These are phyloP conservation scores for Globisporangium cystogenes DNA, from an alignment of 352 stramenopile species.

Conservation along the genomic window DNA sequence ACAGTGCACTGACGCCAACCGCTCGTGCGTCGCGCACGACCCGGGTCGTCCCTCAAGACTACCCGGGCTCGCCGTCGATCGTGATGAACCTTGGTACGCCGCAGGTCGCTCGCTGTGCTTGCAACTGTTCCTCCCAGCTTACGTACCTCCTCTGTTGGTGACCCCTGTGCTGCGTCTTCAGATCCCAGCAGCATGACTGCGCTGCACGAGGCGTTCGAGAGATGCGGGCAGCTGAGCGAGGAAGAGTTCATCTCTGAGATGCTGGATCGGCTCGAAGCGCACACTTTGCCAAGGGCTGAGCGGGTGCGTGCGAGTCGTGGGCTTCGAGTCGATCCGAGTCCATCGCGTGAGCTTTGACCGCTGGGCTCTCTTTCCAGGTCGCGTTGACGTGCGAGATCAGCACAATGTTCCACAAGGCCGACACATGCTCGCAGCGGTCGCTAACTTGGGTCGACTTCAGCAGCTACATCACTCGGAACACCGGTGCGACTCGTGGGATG, in stretches of 20 bases:
- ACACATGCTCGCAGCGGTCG: slow-evolving; percentile 22
- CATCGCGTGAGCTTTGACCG: not conserved
- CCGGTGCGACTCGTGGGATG: slow-evolving; percentile 16
- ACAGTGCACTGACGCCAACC: not conserved
- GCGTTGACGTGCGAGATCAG: slow-evolving; percentile 26
- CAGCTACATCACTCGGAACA: slow-evolving; percentile 30
- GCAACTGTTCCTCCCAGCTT: no score
- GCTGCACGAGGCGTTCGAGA: slow-evolving; percentile 34
- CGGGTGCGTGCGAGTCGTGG: slow-evolving; percentile 14
- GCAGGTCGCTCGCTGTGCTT: not conserved
- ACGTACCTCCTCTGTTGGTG: no score
- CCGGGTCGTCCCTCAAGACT: not conserved
- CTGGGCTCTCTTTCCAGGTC: slow-evolving; percentile 16
- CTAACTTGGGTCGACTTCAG: slow-evolving; percentile 47
- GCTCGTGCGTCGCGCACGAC: no score
- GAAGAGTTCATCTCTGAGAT: slow-evolving; percentile 40
- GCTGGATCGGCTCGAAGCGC: slow-evolving; percentile 19
- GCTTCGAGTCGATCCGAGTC: not conserved
- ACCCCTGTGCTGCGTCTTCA: slow-evolving; percentile 2
- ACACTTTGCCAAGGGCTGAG: slow-evolving; percentile 13
- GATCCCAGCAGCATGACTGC: slow-evolving; percentile 31
- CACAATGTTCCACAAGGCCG: slow-evolving; percentile 31
- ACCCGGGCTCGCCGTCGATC: slow-evolving; percentile 1
- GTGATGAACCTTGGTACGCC: slow-evolving; percentile 9
- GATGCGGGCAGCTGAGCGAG: slow-evolving; percentile 20